Evolutionary conservation across 345 rosid species (phyloP).

Genomic region (Lumnitzera littorea): DNA sequence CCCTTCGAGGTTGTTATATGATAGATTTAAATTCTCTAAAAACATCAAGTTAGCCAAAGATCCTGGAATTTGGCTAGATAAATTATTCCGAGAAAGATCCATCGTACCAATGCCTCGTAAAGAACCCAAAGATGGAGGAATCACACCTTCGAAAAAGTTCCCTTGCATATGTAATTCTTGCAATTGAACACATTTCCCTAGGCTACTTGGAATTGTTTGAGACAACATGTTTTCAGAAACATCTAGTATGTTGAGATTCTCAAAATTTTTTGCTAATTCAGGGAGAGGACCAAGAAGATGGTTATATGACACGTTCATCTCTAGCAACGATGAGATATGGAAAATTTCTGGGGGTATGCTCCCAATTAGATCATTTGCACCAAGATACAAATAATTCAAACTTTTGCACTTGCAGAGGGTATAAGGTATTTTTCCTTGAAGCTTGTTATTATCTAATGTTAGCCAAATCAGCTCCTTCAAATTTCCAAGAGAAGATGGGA

Average conservation of each 20-base stretch:
- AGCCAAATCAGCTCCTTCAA: neutral
- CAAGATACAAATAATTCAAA: slow-evolving; percentile 6
- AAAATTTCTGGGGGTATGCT: slow-evolving; percentile 11
- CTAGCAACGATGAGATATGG: slow-evolving; percentile 9
- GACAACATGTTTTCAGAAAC: slow-evolving; percentile 16
- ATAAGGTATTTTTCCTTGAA: slow-evolving; percentile 18
- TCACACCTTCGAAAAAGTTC: slow-evolving; percentile 14
- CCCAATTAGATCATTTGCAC: slow-evolving; percentile 18
- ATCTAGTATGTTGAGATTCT: slow-evolving; percentile 5
- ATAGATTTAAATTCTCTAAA: slow-evolving; percentile 11
- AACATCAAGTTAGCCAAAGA: slow-evolving; percentile 5
- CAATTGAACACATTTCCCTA: slow-evolving; percentile 8
- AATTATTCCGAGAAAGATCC: slow-evolving; percentile 21
- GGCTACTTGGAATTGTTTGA: slow-evolving; percentile 15
- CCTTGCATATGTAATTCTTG: slow-evolving; percentile 1
- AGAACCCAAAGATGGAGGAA: slow-evolving; percentile 11
- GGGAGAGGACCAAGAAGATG: slow-evolving; percentile 10
- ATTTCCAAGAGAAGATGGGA: slow-evolving; percentile 17
- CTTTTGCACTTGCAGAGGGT: slow-evolving; percentile 10
- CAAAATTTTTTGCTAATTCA: slow-evolving; percentile 7
- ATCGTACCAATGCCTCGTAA: slow-evolving; percentile 7
- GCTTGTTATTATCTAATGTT: slow-evolving; percentile 2
- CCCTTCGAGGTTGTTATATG: slow-evolving; percentile 21
- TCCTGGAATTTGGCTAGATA: slow-evolving; percentile 15
- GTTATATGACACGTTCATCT: slow-evolving; percentile 16